phyloP scores from a whole-genome alignment of 768 basidiomycete genomes.

The Suillus tomentosus region DNA sequence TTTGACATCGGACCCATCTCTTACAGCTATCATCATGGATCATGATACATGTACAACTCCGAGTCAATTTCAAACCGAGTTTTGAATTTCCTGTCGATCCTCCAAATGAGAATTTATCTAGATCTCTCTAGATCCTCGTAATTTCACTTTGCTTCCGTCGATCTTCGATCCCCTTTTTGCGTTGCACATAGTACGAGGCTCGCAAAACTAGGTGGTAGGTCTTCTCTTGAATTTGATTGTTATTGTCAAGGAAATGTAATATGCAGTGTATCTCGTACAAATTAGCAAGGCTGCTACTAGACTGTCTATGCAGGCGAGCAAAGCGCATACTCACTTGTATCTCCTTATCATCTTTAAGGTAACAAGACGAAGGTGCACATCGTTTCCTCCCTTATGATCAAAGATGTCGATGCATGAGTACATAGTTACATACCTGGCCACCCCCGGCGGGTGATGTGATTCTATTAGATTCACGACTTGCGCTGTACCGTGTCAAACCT shows the following conservation, averaged over 20 bases:
- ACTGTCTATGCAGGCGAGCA: background rate
- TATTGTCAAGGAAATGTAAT: background rate
- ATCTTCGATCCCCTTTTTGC: background rate
- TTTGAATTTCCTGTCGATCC: background rate
- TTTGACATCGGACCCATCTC: background rate
- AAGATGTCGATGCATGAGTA: background rate
- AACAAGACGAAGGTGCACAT: background rate
- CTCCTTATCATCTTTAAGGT: background rate
- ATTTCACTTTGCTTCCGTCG: background rate
- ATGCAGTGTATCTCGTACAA: background rate
- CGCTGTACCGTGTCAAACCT: background rate
- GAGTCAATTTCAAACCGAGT: background rate
- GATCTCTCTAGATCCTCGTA: background rate
- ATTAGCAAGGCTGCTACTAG: background rate
- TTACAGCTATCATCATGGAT: background rate
- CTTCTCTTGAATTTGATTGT: background rate
- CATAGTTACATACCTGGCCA: background rate
- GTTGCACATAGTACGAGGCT: background rate
- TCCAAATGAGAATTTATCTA: background rate
- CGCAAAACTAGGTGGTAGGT: background rate
- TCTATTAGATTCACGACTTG: background rate
- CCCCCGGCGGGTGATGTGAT: background rate
- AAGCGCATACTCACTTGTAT: background rate
- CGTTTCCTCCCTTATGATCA: background rate
- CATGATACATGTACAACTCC: background rate